A percentile compares a stretch with the other conserved stretches of the same genome.
Conservation (phyloP, 2,329 filamentous ascomycete species). For the Daldinia sp. region DNA sequence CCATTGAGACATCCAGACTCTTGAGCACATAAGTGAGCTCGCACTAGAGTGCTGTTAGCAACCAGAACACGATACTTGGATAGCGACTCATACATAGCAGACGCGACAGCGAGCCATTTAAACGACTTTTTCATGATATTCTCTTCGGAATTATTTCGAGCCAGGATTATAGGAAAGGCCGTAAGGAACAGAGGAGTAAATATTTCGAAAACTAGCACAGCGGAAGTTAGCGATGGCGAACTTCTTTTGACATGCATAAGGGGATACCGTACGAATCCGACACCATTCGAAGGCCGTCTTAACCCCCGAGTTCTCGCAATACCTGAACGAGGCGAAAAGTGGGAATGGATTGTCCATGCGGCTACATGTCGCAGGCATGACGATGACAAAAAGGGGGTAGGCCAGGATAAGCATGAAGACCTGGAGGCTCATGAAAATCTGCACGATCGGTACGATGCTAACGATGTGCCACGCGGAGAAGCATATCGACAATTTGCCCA, state of each 20-base stretch:
- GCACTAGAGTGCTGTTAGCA: neutral
- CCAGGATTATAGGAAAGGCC: neutral
- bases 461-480: neutral
- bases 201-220: neutral
- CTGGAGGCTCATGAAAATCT: neutral
- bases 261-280: neutral
- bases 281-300: neutral
- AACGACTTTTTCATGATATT: neutral
- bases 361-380: neutral
- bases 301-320: neutral
- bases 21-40: neutral
- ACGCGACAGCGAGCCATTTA: neutral
- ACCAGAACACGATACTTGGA: neutral
- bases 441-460: neutral
- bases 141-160: no score
- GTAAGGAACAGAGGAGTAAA: neutral
- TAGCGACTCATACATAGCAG: neutral
- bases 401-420: neutral
- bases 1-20: neutral
- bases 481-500: neutral
- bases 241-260: neutral
- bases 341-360: neutral
- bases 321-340: neutral
- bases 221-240: neutral
- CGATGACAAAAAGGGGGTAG: neutral